A percentile compares a stretch with the other conserved stretches of the same genome.
phyloP scores from a whole-genome alignment of 2,329 filamentous ascomycete genomes.

The Aspergillus sp. region DNA sequence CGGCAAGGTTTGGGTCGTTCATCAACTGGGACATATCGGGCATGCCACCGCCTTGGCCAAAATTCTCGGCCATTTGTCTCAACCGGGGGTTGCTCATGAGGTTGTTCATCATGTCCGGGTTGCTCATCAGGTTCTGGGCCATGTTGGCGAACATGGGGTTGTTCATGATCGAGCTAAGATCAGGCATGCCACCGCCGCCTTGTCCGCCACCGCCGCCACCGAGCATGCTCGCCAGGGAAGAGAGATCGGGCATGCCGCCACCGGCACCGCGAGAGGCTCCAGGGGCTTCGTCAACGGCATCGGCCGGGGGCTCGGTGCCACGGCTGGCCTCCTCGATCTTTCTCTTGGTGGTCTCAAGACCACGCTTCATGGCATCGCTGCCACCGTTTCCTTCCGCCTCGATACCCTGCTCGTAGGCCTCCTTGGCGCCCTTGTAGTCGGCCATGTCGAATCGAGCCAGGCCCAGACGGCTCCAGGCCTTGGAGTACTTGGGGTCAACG shows the following conservation, averaged over 20 bases:
- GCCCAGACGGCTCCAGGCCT: conserved; percentile 92
- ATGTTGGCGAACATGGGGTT: conserved; percentile 98
- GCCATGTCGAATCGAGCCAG: conserved; percentile 89
- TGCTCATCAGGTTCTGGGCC: conserved; percentile 96
- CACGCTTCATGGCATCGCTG: conserved; percentile 96
- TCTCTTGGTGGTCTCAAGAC: conserved; percentile 87
- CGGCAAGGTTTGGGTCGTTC: conserved; percentile 87
- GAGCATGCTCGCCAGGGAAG: conserved; percentile 70
- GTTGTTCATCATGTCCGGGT: conserved; percentile 87
- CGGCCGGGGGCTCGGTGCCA: conserved; percentile 51
- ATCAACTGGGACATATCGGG: conserved; percentile 83
- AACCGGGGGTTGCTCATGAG: conserved; percentile 92
- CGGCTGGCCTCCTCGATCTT: conserved; percentile 76
- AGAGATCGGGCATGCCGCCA: conserved; percentile 70
- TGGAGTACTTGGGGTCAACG: conserved; percentile 89
- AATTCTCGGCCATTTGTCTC: conserved; percentile 80
- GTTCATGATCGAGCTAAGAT: conserved; percentile 83
- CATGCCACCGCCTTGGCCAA: conserved; percentile 75
- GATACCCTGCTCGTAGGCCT: conserved; percentile 90
- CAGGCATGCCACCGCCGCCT: conserved; percentile 71
- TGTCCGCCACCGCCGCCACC: conserved; percentile 54
- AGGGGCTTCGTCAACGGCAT: conserved; percentile 52
- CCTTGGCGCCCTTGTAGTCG: conserved; percentile 87
- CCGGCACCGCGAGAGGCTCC: conserved; percentile 47
- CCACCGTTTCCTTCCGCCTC: conserved; percentile 91